These are phyloP conservation scores for Aspergillus baeticus DNA, from an alignment of 495 filamentous ascomycete species.

Conservation along the genomic window DNA sequence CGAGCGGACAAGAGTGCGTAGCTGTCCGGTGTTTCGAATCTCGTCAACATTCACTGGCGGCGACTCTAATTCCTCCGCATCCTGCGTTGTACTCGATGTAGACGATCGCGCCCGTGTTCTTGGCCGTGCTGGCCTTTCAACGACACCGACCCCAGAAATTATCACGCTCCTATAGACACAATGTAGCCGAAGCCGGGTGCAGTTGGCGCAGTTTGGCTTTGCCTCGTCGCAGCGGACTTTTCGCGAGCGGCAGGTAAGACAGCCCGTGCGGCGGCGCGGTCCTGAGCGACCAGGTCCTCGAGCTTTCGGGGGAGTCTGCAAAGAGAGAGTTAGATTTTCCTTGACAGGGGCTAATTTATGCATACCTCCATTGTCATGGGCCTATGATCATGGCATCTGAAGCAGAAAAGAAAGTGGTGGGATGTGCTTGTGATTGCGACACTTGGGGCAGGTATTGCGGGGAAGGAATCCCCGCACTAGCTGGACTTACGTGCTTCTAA, in stretches of 20 bases:
- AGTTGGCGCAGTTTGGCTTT: slow-evolving; percentile 40
- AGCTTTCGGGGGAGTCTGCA: slow-evolving; percentile 32
- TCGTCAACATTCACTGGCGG: neutral
- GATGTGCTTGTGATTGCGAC: neutral
- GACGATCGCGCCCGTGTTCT: slow-evolving; percentile 9
- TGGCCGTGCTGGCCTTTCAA: neutral
- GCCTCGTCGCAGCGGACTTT: slow-evolving; percentile 47
- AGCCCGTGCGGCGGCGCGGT: slow-evolving; percentile 44
- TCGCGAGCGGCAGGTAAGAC: slow-evolving; percentile 44
- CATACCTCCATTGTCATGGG: slow-evolving; percentile 11
- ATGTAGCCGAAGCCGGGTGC: slow-evolving; percentile 35
- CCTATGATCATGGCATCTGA: neutral
- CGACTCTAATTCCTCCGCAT: slow-evolving; percentile 10
- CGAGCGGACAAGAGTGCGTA: slow-evolving; percentile 32
- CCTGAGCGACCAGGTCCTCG: slow-evolving; percentile 40
- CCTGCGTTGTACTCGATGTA: slow-evolving; percentile 11
- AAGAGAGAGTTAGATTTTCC: neutral
- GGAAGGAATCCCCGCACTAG: slow-evolving; percentile 5
- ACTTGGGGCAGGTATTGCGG: neutral
- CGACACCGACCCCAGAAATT: slow-evolving; percentile 16
- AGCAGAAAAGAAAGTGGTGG: neutral
- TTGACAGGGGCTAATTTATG: neutral
- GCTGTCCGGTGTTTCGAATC: neutral
- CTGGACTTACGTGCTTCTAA: neutral
- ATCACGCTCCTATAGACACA: slow-evolving; percentile 31